phyloP scores from a whole-genome alignment of 768 basidiomycete genomes.

The Pleurotus sapidus region DNA sequence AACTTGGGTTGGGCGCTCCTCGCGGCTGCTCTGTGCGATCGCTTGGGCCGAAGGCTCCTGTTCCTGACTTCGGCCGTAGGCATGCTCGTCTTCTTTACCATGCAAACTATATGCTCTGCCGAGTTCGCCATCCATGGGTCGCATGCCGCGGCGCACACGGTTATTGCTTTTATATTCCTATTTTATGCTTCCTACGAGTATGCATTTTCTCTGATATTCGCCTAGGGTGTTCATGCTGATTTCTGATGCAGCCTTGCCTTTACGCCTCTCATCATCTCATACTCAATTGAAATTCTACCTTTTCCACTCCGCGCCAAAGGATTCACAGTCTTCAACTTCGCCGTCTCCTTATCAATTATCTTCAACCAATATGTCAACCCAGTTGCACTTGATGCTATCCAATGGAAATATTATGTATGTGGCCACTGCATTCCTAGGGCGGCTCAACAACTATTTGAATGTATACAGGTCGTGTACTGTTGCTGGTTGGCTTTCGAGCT shows the following conservation, averaged over 20 bases:
- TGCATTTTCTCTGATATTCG: conserved; percentile 35
- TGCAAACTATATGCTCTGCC: conserved; percentile 67
- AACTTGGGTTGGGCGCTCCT: conserved; percentile 62
- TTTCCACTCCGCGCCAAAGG: conserved; percentile 83
- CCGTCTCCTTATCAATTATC: conserved; percentile 46
- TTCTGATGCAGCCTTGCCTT: conserved; percentile 74
- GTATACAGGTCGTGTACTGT: no score
- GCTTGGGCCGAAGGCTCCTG: conserved; percentile 61
- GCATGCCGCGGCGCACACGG: conserved; percentile 43
- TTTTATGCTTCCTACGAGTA: conserved; percentile 29
- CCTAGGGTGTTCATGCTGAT: not conserved
- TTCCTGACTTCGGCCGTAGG: conserved; percentile 57
- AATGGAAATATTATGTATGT: no score
- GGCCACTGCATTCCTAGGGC: no score
- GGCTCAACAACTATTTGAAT: no score
- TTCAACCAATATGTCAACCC: no score
- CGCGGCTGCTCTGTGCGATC: conserved; percentile 62
- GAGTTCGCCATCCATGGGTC: conserved; percentile 72
- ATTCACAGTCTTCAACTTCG: conserved; percentile 76
- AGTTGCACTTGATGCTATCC: no score
- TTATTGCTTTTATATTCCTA: no score
- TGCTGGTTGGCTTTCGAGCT: no score
- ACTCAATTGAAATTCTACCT: conserved; percentile 87
- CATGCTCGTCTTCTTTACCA: conserved; percentile 64
- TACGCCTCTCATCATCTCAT: conserved; percentile 40